These are phyloP conservation scores for Rosa persica DNA, from an alignment of 306 rosid species.

Conservation along the genomic window DNA sequence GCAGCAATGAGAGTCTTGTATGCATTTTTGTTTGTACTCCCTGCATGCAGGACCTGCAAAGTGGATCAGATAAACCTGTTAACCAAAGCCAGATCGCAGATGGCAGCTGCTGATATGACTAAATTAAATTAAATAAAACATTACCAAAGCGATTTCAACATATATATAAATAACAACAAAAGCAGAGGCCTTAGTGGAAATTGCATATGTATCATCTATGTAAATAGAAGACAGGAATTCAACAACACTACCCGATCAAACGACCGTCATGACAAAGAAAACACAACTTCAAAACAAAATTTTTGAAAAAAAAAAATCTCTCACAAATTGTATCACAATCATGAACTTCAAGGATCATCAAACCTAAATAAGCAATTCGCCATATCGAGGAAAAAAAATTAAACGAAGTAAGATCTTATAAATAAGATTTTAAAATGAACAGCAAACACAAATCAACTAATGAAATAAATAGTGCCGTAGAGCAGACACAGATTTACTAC, in stretches of 20 bases:
- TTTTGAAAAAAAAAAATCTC: no score
- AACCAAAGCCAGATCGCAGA: background rate
- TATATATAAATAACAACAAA: no score
- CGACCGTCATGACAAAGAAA: no score
- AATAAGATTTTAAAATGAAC: background rate
- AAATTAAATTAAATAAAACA: background rate
- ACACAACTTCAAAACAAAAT: no score
- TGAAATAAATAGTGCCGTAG: background rate
- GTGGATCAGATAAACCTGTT: background rate
- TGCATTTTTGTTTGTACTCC: slow-evolving; percentile 50
- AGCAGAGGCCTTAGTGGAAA: no score
- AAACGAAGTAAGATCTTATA: background rate
- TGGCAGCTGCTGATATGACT: background rate
- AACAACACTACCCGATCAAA: background rate
- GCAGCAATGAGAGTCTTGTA: slow-evolving; percentile 64
- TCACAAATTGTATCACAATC: background rate
- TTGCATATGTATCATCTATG: background rate
- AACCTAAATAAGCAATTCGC: background rate
- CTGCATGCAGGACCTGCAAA: slow-evolving; percentile 59
- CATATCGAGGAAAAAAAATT: no score
- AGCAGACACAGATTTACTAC: background rate
- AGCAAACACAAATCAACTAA: background rate
- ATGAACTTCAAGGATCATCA: background rate
- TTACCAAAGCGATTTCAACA: background rate
- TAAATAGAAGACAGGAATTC: background rate